Conservation (phyloP, 441 rosid species). For the Pelargonium fulgidum region DNA sequence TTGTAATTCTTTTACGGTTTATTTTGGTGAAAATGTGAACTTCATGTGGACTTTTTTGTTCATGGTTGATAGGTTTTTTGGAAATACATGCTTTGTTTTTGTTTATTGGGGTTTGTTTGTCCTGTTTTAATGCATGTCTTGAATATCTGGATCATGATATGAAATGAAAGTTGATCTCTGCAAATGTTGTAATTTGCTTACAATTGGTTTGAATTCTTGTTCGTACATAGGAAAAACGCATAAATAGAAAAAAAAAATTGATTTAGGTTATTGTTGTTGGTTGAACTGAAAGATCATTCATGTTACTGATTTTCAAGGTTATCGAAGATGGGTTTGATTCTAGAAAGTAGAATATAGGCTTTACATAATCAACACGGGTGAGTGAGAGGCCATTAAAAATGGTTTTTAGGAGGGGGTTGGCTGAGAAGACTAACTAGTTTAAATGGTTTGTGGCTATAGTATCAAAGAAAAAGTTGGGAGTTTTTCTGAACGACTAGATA, state of each 20-base stretch:
- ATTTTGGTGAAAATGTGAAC: neutral
- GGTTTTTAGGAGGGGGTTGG: too few species aligned
- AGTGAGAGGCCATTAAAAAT: too few species aligned
- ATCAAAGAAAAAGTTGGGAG: neutral
- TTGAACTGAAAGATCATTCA: too few species aligned
- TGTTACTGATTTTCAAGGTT: too few species aligned
- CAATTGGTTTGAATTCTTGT: neutral
- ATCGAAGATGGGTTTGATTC: too few species aligned
- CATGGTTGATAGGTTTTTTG: neutral
- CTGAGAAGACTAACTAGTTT: neutral
- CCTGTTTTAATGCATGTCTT: neutral
- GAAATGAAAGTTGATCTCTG: neutral
- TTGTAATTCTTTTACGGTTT: neutral
- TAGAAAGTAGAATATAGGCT: too few species aligned
- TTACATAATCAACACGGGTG: too few species aligned
- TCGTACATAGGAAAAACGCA: neutral
- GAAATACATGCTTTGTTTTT: neutral
- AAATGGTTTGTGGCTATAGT: neutral
- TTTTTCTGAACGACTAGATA: neutral
- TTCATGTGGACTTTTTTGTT: neutral
- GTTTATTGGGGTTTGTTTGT: neutral
- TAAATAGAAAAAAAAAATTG: too few species aligned
- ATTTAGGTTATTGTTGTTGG: too few species aligned
- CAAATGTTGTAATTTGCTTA: neutral
- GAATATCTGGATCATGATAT: neutral